A percentile compares a stretch with the other conserved stretches of the same genome.
Evolutionary conservation across 208 protist species (phyloP).

Genomic region (Leishmania tropica): DNA sequence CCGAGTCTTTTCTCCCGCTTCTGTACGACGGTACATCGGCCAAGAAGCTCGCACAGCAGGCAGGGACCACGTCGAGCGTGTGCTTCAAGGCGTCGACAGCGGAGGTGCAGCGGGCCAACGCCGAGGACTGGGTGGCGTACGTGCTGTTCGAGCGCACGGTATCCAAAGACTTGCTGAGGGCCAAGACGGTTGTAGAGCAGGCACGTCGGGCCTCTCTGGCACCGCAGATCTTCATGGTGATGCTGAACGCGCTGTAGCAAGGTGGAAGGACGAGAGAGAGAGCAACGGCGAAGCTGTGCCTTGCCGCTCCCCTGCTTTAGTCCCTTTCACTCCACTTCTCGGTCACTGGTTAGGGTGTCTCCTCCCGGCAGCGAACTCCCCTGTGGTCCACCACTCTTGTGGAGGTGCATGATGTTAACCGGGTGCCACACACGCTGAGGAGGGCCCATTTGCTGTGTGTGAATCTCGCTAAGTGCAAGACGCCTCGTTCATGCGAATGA

Average conservation of each 20-base stretch:
- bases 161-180: slow-evolving; percentile 60
- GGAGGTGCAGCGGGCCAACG: slow-evolving; percentile 43
- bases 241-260: slow-evolving; percentile 39
- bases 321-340: slow-evolving; percentile 1
- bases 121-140: slow-evolving; percentile 66
- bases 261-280: neutral
- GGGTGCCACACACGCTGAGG: neutral
- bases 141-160: slow-evolving; percentile 73
- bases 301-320: neutral
- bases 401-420: neutral
- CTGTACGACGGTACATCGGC: slow-evolving; percentile 35
- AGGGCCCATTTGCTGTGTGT: neutral
- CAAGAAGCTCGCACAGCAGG: slow-evolving; percentile 2
- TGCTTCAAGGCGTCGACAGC: slow-evolving; percentile 22
- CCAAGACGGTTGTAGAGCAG: slow-evolving; percentile 55
- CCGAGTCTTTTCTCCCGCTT: slow-evolving; percentile 49
- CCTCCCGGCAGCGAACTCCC: neutral
- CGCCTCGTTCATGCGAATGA: neutral
- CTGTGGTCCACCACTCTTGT: neutral
- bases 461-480: neutral
- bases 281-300: neutral
- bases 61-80: neutral
- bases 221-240: slow-evolving; percentile 65
- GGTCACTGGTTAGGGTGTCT: neutral
- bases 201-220: slow-evolving; percentile 52